Conservation (phyloP, 2,329 filamentous ascomycete genomes). For the Chaetomiaceae sp. region DNA sequence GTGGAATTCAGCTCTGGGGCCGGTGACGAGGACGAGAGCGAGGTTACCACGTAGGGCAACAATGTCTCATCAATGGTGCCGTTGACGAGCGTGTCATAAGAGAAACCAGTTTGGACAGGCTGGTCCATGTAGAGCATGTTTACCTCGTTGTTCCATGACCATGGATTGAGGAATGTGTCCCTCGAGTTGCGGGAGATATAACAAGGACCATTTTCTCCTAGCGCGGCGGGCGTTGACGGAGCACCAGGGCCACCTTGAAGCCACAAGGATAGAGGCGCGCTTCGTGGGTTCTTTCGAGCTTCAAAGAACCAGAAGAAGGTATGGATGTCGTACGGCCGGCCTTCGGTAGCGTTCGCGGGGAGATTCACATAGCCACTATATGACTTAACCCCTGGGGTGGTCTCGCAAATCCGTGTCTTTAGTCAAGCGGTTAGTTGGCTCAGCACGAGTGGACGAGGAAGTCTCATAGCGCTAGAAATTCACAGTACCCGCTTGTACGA, state of each 20-base stretch:
- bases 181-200: constrained; percentile 47
- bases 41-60: constrained; percentile 12
- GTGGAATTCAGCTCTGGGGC: constrained; percentile 18
- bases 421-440: neutral
- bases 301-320: constrained; percentile 26
- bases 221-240: constrained; percentile 3
- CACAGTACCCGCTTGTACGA: neutral
- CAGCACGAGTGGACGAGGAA: too few relatives aligned
- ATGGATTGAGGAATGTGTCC: constrained; percentile 48
- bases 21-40: constrained; percentile 1
- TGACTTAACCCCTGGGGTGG: constrained; percentile 20
- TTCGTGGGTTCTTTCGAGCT: constrained; percentile 18
- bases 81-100: constrained; percentile 29
- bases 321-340: constrained; percentile 16
- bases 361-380: constrained; percentile 24
- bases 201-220: constrained; percentile 24
- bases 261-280: constrained; percentile 24
- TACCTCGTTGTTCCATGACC: constrained; percentile 56
- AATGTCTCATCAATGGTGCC: constrained; percentile 24
- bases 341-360: constrained; percentile 11
- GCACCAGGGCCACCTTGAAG: constrained; percentile 25
- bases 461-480: too few relatives aligned
- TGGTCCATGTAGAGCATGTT: constrained; percentile 66
- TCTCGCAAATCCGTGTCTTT: constrained; percentile 22
- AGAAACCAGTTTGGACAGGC: constrained; percentile 36